phyloP scores from a whole-genome alignment of 441 rosid species.

The Sinapis alba region DNA sequence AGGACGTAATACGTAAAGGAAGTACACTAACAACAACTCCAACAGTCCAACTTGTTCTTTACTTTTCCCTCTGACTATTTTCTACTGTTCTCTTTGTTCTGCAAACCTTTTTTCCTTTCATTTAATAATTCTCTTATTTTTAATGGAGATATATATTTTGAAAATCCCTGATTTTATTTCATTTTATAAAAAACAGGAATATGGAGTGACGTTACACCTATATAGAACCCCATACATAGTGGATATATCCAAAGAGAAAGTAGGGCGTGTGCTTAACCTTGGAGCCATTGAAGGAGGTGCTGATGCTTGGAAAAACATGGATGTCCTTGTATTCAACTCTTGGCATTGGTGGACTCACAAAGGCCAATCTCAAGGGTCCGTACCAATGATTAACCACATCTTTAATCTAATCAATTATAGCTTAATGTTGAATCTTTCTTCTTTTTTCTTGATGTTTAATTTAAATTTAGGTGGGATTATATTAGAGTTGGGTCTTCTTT shows the following conservation, averaged over 20 bases:
- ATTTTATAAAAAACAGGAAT: conserved; percentile 44
- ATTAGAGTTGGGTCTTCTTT: conserved; percentile 48
- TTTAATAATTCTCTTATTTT: not conserved
- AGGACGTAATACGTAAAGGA: conserved; percentile 19
- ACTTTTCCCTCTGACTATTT: conserved; percentile 17
- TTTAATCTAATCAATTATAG: not conserved
- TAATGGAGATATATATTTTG: not conserved
- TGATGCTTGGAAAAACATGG: conserved; percentile 60
- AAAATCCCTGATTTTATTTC: not conserved
- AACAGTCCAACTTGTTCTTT: conserved; percentile 16
- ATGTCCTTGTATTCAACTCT: conserved; percentile 60
- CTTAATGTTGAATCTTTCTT: not conserved
- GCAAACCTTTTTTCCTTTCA: not conserved
- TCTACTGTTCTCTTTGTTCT: conserved; percentile 29
- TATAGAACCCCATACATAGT: conserved; percentile 71
- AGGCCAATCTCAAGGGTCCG: conserved; percentile 51
- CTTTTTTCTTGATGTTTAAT: not conserved
- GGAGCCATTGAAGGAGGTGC: conserved; percentile 55
- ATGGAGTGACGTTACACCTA: conserved; percentile 51
- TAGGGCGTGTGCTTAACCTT: conserved; percentile 55
- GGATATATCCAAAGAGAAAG: conserved; percentile 49
- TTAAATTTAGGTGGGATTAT: conserved; percentile 57
- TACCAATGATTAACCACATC: not conserved
- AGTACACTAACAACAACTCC: conserved; percentile 34
- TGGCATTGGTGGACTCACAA: conserved; percentile 86